Evolutionary conservation across 2,329 filamentous ascomycete genomes (phyloP).

Genomic region (Hypoxylon sp.): DNA sequence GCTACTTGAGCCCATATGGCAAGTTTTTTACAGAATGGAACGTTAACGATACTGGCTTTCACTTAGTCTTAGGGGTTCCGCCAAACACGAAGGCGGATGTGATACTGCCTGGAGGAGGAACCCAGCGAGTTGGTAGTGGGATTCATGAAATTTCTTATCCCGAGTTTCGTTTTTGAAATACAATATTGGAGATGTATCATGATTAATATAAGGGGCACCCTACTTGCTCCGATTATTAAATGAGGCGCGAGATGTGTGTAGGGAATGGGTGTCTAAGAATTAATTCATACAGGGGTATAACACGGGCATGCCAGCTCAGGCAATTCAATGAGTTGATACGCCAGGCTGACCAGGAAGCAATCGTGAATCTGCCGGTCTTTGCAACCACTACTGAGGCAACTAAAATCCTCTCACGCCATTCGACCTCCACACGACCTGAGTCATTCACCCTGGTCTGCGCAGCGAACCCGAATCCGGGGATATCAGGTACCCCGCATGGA

Average conservation of each 20-base stretch:
- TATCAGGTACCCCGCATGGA: constrained; percentile 29
- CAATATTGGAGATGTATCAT: not conserved
- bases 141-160: constrained; percentile 42
- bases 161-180: constrained; percentile 23
- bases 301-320: not conserved
- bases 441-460: not conserved
- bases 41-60: constrained; percentile 46
- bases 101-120: constrained; percentile 38
- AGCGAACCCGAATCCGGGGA: constrained; percentile 24
- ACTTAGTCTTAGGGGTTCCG: constrained; percentile 45
- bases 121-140: constrained; percentile 46
- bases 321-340: not conserved
- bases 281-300: not conserved
- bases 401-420: not conserved
- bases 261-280: too few species aligned
- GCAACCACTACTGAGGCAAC: not conserved
- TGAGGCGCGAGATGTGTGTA: too few species aligned
- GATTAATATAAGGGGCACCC: too few species aligned
- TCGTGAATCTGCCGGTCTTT: not conserved
- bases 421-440: too few species aligned
- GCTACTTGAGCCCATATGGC: constrained; percentile 55
- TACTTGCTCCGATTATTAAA: too few species aligned
- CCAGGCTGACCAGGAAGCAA: not conserved
- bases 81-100: constrained; percentile 49
- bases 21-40: constrained; percentile 51